These are phyloP conservation scores for Colletotrichum theobromicola DNA, from an alignment of 2,329 filamentous ascomycete species.

Conservation along the genomic window DNA sequence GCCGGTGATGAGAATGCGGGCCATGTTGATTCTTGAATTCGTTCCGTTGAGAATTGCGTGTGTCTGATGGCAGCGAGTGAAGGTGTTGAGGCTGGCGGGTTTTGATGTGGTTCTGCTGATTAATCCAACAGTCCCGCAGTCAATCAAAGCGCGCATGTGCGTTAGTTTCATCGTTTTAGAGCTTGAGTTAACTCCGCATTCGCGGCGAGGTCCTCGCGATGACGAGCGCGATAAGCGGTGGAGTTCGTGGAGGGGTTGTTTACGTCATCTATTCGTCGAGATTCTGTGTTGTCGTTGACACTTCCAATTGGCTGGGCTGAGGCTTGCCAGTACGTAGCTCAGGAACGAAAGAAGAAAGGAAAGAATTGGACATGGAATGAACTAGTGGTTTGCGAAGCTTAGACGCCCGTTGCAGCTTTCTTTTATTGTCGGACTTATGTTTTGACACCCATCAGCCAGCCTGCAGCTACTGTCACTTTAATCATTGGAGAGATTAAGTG, in stretches of 20 bases:
- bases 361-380: not conserved
- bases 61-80: not conserved
- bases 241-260: not conserved
- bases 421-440: not conserved
- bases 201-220: not conserved
- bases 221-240: not conserved
- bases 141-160: not conserved
- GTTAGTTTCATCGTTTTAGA: not conserved
- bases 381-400: not conserved
- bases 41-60: not conserved
- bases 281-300: not conserved
- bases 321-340: not conserved
- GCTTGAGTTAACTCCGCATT: not conserved
- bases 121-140: not conserved
- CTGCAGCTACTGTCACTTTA: not conserved
- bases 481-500: not conserved
- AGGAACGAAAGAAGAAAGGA: not conserved
- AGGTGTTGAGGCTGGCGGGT: not conserved
- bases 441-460: not conserved
- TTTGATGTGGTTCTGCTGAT: not conserved
- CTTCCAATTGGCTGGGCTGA: not conserved
- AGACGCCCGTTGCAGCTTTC: not conserved
- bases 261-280: not conserved
- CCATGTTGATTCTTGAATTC: not conserved
- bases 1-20: conserved; percentile 51